Percentiles rank a stretch among this genome's conserved stretches.
Conservation (phyloP, 768 basidiomycete species). For the Lyophyllum semitale region DNA sequence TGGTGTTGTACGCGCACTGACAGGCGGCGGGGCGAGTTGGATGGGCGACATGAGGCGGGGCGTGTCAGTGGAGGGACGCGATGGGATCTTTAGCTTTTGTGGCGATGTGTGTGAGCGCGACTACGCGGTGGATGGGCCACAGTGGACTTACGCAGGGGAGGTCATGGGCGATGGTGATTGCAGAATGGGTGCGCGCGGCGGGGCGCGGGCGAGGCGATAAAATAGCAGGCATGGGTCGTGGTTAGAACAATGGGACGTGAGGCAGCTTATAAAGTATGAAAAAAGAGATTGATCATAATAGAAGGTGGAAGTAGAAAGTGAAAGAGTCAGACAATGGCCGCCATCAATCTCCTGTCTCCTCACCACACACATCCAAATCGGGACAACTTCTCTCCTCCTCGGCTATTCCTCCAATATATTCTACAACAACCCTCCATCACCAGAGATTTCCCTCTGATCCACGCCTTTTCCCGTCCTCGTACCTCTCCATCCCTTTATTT, state of each 20-base stretch:
- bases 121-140: not conserved
- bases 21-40: constrained; percentile 17
- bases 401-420: not conserved
- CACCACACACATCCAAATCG: not conserved
- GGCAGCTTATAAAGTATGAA: constrained; percentile 8
- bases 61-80: constrained; percentile 3
- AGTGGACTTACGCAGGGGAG: not conserved
- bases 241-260: constrained; percentile 31
- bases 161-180: constrained; percentile 11
- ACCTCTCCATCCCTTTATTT: not conserved
- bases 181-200: constrained; percentile 11
- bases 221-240: constrained; percentile 40
- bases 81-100: constrained; percentile 13
- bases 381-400: too few species aligned
- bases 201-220: constrained; percentile 38
- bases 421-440: not conserved
- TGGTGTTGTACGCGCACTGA: constrained; percentile 3
- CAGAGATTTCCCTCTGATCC: not conserved
- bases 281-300: constrained; percentile 10
- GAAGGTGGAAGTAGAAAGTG: too few species aligned
- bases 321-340: constrained; percentile 9
- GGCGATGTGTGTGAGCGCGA: constrained; percentile 1
- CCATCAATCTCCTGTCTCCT: not conserved
- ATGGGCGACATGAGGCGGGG: constrained; percentile 25
- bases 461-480: not conserved